A percentile compares a stretch with the other conserved stretches of the same genome.
Evolutionary conservation across 352 stramenopile species (phyloP).

Genomic region (Globisporangium spiculum): DNA sequence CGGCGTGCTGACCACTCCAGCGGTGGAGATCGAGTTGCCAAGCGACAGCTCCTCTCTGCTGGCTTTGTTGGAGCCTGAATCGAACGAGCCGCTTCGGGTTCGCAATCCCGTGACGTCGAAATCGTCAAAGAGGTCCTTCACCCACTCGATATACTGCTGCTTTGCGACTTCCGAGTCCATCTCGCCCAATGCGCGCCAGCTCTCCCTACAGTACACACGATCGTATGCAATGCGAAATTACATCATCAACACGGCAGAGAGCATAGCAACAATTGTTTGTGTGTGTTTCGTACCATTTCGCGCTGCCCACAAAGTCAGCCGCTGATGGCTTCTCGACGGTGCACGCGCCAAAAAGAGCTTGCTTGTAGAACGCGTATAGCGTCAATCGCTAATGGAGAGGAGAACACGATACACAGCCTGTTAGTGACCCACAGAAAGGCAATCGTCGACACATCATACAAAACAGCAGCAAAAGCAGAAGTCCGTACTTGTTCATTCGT

Average conservation of each 20-base stretch:
- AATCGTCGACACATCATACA: background rate
- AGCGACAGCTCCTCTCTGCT: conserved; percentile 32
- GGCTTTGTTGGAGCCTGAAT: conserved; percentile 17
- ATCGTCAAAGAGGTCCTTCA: conserved; percentile 67
- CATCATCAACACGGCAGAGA: background rate
- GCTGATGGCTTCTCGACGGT: conserved; percentile 54
- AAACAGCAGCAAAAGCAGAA: background rate
- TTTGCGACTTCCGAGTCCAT: conserved; percentile 57
- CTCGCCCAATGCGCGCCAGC: conserved; percentile 57
- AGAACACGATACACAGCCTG: background rate
- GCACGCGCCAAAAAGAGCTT: conserved; percentile 63
- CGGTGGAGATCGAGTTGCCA: conserved; percentile 43
- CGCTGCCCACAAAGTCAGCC: conserved; percentile 57
- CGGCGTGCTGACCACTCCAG: conserved; percentile 54
- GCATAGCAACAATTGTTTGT: background rate
- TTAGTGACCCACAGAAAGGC: background rate
- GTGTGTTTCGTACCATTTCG: conserved; percentile 54
- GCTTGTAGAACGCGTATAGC: conserved; percentile 83
- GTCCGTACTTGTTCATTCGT: conserved; percentile 59
- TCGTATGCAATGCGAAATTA: background rate
- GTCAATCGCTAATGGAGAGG: conserved; percentile 41
- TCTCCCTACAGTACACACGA: conserved; percentile 37
- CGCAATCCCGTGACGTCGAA: conserved; percentile 50
- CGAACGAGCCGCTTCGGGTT: conserved; percentile 21
- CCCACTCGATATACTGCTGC: conserved; percentile 64